These are phyloP conservation scores for Cichorium intybus DNA, from an alignment of 140 eudicot genomes.

Conservation along the genomic window DNA sequence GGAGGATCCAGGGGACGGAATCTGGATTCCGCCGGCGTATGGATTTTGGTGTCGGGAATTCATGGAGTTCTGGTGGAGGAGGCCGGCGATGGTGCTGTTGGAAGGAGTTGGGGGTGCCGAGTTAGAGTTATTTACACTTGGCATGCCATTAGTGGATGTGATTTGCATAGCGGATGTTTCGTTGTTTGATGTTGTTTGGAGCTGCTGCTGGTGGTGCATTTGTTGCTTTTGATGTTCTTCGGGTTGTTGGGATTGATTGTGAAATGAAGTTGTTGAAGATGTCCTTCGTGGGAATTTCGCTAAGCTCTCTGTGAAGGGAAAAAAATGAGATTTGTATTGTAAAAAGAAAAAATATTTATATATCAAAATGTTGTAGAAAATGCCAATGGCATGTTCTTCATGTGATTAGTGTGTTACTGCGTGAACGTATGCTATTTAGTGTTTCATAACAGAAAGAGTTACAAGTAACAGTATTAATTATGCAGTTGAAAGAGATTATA, in stretches of 20 bases:
- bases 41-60: constrained; percentile 77
- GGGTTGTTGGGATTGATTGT: constrained; percentile 56
- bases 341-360: too few relatives aligned
- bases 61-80: constrained; percentile 81
- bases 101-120: constrained; percentile 52
- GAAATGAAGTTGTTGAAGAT: constrained; percentile 57
- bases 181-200: constrained; percentile 52
- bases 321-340: too few relatives aligned
- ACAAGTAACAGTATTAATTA: neutral
- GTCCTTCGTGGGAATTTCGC: constrained; percentile 88
- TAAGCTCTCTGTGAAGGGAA: constrained; percentile 74
- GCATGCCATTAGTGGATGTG: constrained; percentile 51
- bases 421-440: neutral
- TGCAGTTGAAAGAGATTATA: neutral
- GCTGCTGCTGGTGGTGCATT: constrained; percentile 27
- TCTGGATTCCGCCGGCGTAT: constrained; percentile 36
- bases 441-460: neutral
- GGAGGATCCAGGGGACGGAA: constrained; percentile 80
- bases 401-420: neutral
- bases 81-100: constrained; percentile 55
- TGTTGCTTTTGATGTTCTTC: constrained; percentile 55
- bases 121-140: constrained; percentile 59
- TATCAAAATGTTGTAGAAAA: neutral
- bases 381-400: neutral
- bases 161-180: constrained; percentile 54